These are phyloP conservation scores for Hymenoscyphus salicellus DNA, from an alignment of 2,329 filamentous ascomycete species.

Conservation along the genomic window DNA sequence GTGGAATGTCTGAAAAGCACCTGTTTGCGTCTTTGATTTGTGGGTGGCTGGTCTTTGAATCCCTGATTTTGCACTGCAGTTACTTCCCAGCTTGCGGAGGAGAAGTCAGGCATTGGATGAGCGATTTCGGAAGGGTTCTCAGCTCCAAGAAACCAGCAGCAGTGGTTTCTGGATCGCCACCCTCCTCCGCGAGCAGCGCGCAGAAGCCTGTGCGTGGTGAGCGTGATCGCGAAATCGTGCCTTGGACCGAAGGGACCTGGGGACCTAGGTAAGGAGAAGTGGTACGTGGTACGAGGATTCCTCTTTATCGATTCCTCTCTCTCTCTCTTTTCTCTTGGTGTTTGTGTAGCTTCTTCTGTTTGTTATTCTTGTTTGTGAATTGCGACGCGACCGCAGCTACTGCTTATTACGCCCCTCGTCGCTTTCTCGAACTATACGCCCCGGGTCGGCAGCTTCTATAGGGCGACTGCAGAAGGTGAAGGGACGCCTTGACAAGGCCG, in stretches of 20 bases:
- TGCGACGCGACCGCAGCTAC: background rate
- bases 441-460: background rate
- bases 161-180: conserved; percentile 5
- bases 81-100: background rate
- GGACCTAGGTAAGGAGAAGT: background rate
- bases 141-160: no score
- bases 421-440: background rate
- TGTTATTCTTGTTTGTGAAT: background rate
- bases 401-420: background rate
- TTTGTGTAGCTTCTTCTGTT: background rate
- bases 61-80: conserved; percentile 1
- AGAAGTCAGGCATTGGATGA: background rate
- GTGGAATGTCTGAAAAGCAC: no score
- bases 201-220: conserved; percentile 4
- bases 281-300: background rate
- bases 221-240: background rate
- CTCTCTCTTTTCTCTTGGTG: background rate
- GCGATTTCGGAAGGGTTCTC: background rate
- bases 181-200: background rate
- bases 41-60: background rate
- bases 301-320: background rate
- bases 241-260: background rate
- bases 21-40: background rate
- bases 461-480: background rate
- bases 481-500: background rate